These are phyloP conservation scores for Sorghum bicolor DNA, from an alignment of 176 grass and related monocot species.

Conservation along the genomic window DNA sequence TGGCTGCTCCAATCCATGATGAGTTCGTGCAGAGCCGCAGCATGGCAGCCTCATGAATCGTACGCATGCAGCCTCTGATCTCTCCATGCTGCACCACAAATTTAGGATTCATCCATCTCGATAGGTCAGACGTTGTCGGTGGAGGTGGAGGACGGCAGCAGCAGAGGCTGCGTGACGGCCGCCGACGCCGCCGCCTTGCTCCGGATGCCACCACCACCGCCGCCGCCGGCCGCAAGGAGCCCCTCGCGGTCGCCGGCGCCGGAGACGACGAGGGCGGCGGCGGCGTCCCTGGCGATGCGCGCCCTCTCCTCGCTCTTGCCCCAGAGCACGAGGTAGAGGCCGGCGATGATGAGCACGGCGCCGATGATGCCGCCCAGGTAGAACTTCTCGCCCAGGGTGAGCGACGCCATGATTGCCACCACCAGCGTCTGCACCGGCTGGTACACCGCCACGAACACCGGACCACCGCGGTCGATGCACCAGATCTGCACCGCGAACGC, in stretches of 20 bases:
- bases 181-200: slow-evolving; percentile 45
- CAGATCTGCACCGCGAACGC: slow-evolving; percentile 98
- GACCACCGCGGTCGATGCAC: slow-evolving; percentile 95
- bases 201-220: not conserved
- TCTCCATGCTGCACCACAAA: not conserved
- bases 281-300: slow-evolving; percentile 43
- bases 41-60: too few relatives aligned
- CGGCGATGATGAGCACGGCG: too few relatives aligned
- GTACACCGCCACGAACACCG: slow-evolving; percentile 96
- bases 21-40: not conserved
- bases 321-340: too few relatives aligned
- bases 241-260: not conserved
- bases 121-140: slow-evolving; percentile 41
- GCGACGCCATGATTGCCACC: slow-evolving; percentile 85
- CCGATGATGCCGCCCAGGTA: too few relatives aligned
- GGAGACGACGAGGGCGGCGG: not conserved
- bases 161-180: slow-evolving; percentile 65
- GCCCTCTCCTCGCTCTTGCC: too few relatives aligned
- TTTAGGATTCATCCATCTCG: not conserved
- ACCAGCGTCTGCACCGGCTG: slow-evolving; percentile 97
- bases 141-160: slow-evolving; percentile 63
- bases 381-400: slow-evolving; percentile 79
- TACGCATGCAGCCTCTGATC: not conserved
- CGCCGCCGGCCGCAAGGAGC: not conserved
- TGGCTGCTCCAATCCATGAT: not conserved